Evolutionary conservation across 495 filamentous ascomycete genomes (phyloP).

Genomic region (Extremus antarcticus): DNA sequence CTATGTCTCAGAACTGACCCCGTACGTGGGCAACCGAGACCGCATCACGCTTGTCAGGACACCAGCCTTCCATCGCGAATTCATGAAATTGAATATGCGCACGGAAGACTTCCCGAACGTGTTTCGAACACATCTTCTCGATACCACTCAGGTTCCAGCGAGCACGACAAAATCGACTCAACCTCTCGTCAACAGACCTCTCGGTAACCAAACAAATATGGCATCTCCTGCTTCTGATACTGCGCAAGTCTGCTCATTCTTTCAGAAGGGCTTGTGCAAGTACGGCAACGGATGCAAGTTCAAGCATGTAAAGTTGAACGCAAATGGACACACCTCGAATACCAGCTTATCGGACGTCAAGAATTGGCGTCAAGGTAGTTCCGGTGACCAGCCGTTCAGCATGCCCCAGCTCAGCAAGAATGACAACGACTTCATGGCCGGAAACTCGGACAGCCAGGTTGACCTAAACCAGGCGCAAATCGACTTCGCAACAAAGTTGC

Average conservation of each 20-base stretch:
- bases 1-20: conserved; percentile 46
- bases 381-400: not conserved
- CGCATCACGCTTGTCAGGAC: conserved; percentile 45
- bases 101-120: conserved; percentile 24
- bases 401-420: conserved; percentile 1
- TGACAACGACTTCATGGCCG: conserved; percentile 10
- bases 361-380: not conserved
- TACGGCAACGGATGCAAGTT: conserved; percentile 23
- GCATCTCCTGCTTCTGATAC: not conserved
- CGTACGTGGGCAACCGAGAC: conserved; percentile 28
- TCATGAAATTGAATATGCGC: conserved; percentile 20
- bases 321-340: conserved; percentile 1
- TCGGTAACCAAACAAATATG: not conserved
- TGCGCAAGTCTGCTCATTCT: conserved; percentile 21
- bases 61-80: conserved; percentile 22
- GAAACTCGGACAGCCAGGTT: not conserved
- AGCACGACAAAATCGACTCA: not conserved
- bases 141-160: not conserved
- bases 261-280: conserved; percentile 21
- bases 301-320: conserved; percentile 12
- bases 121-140: conserved; percentile 20
- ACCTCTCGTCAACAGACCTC: not conserved
- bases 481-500: not conserved
- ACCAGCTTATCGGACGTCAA: conserved; percentile 5
- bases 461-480: not conserved